Base-by-base conservation (phyloP, 352 stramenopile species). In the Elongisporangium anandrum region DNA sequence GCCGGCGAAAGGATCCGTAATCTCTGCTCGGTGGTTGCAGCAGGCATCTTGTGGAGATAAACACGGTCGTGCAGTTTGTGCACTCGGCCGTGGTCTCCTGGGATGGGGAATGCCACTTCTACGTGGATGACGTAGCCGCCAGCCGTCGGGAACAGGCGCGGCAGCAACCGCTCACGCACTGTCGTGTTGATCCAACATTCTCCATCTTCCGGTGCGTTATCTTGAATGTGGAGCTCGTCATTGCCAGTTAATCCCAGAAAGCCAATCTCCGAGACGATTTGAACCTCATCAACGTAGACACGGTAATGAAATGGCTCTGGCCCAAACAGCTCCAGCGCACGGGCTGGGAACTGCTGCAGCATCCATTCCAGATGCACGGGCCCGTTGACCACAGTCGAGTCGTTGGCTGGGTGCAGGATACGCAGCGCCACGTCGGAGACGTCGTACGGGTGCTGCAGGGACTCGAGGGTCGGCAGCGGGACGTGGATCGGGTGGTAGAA, bases 281-380 rank as follows among this genome's bases (percentile, higher is more conserved):
- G 57, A 9, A 64, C 34, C 17, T 72, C 68, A 19, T 88, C 63
- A 4, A 85, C 23, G 9, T 62, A 68, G 9, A 85, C 24, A 12
- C 60, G 57, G 39, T 82, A 88, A 41, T 73, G 63, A 56, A 76
- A 85, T 9, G 72, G 65, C 39, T 88, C 78, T 4, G 70, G 62
- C 3, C 78, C 78, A 50, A 75, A 71, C 19, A 70, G 34, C 10
- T 58, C 48, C 10, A 88, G 54, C 1, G 73, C 71, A 6, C 75
- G 58, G 0, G 26, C 50, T 21, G 78, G 78, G 21, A 82, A 85
- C 22, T 77, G 60, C 9, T 5, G 23, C 22, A 88, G 48, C 24
- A 71, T 22, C 75, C 78, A 85, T 61, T 80, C 69, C 20, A 87
- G 60, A n/a, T 23, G 15, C 45, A 84, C 19, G 0, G 70, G 60